Evolutionary conservation across 331 rosid genomes (phyloP).

Genomic region (Telfairia occidentalis): DNA sequence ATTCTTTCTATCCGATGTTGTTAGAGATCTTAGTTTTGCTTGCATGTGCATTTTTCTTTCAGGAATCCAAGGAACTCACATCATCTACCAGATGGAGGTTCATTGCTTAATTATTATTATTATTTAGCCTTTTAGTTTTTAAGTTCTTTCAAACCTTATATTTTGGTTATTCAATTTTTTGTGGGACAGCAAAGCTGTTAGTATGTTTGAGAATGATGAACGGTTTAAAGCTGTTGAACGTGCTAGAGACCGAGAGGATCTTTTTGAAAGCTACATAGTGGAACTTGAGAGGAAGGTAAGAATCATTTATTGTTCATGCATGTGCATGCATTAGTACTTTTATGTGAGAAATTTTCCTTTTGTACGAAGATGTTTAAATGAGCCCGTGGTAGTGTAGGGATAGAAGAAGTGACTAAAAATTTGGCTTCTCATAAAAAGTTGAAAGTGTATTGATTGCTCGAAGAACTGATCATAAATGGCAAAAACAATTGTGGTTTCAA

Average conservation of each 20-base stretch:
- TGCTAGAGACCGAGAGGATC: conserved; percentile 82
- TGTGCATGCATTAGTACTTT: not conserved
- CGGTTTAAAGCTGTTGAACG: conserved; percentile 87
- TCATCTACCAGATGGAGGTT: conserved; percentile 96
- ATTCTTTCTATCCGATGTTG: not conserved
- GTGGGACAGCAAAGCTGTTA: conserved; percentile 72
- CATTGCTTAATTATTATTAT: conserved; percentile 15
- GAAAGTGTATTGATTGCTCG: not conserved
- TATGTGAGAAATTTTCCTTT: not conserved
- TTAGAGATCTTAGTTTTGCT: not conserved
- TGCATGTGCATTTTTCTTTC: conserved; percentile 21
- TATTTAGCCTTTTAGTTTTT: not conserved
- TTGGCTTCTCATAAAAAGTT: not conserved
- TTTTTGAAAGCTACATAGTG: conserved; percentile 89
- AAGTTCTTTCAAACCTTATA: not conserved
- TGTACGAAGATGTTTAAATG: not conserved
- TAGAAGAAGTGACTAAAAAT: not conserved
- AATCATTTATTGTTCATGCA: conserved; percentile 1
- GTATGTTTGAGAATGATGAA: conserved; percentile 84
- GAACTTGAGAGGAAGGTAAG: conserved; percentile 95
- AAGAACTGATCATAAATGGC: not conserved
- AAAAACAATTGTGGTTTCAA: not conserved
- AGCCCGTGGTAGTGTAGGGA: not conserved
- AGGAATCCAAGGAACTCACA: conserved; percentile 90
- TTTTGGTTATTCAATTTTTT: conserved; percentile 27